Conservation (phyloP, 2,329 filamentous ascomycete genomes). For the Cladophialophora bantiana region DNA sequence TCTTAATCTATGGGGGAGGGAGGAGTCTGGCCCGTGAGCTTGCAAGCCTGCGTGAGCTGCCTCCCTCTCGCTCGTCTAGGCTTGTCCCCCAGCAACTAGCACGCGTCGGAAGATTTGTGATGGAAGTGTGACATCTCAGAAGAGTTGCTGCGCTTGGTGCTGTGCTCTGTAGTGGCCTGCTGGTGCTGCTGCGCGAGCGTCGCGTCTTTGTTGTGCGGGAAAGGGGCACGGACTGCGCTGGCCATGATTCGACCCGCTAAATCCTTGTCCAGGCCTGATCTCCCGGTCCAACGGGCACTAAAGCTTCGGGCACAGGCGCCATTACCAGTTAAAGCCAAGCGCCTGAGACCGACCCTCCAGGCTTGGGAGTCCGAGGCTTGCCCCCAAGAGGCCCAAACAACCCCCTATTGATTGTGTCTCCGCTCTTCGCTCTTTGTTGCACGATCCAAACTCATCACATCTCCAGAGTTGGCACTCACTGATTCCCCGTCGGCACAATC, state of each 20-base stretch:
- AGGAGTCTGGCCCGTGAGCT: constrained; percentile 18
- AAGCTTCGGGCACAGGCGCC: background rate
- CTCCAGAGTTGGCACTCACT: background rate
- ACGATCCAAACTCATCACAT: background rate
- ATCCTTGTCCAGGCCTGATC: background rate
- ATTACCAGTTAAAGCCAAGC: constrained; percentile 15
- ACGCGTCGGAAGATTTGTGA: constrained; percentile 20
- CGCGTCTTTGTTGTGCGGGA: background rate
- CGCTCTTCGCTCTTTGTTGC: background rate
- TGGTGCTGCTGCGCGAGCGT: background rate
- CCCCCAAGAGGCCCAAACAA: background rate
- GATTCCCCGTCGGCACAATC: background rate
- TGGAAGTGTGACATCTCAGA: constrained; percentile 20
- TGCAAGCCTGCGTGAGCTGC: constrained; percentile 11
- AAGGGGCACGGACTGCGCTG: background rate
- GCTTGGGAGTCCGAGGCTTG: background rate
- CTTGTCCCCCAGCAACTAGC: constrained; percentile 19
- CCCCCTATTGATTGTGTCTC: background rate
- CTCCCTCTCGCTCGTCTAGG: constrained; percentile 18
- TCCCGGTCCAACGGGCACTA: constrained; percentile 12
- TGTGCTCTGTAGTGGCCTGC: background rate
- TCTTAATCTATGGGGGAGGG: constrained; percentile 12
- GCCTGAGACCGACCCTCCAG: background rate
- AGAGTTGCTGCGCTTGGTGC: background rate
- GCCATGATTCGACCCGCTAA: constrained; percentile 19